Percentiles rank a stretch among this genome's conserved stretches.
Conservation (phyloP, 768 basidiomycete species). For the Filobasidium floriforme region DNA sequence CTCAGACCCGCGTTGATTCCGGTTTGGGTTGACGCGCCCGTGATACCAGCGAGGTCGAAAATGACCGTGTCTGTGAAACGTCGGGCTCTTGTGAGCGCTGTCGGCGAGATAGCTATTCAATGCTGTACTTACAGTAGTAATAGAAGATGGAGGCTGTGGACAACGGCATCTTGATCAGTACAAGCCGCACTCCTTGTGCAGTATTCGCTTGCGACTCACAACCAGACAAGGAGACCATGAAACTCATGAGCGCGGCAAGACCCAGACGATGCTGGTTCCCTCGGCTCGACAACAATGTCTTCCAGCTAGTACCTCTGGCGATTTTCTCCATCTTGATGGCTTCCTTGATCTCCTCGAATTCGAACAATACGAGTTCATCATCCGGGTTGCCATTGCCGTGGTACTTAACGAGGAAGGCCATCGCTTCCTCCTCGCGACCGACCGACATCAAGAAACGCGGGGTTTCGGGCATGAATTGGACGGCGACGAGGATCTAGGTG, state of each 20-base stretch:
- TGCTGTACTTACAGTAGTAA: constrained; percentile 36
- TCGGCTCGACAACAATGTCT: constrained; percentile 33
- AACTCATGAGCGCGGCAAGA: constrained; percentile 42
- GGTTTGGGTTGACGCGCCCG: constrained; percentile 43
- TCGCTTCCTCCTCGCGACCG: constrained; percentile 41
- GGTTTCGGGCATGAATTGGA: constrained; percentile 46
- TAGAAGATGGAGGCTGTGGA: constrained; percentile 43
- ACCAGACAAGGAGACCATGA: constrained; percentile 33
- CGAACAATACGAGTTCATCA: constrained; percentile 45
- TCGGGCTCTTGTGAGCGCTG: not conserved
- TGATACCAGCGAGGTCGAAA: constrained; percentile 45
- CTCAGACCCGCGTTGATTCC: constrained; percentile 45
- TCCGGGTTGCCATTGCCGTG: constrained; percentile 44
- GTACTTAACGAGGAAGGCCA: constrained; percentile 42
- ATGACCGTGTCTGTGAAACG: constrained; percentile 28
- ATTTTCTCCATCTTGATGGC: constrained; percentile 40
- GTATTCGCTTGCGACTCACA: constrained; percentile 6
- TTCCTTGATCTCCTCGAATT: constrained; percentile 45
- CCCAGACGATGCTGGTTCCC: constrained; percentile 41
- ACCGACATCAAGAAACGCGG: constrained; percentile 44
- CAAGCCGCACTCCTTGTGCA: not conserved
- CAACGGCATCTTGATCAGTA: constrained; percentile 21
- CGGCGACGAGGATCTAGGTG: constrained; percentile 36
- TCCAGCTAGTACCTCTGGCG: constrained; percentile 44
- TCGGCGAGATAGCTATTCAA: not conserved